Evolutionary conservation across 306 rosid genomes (phyloP).

Genomic region (Vigna angularis): DNA sequence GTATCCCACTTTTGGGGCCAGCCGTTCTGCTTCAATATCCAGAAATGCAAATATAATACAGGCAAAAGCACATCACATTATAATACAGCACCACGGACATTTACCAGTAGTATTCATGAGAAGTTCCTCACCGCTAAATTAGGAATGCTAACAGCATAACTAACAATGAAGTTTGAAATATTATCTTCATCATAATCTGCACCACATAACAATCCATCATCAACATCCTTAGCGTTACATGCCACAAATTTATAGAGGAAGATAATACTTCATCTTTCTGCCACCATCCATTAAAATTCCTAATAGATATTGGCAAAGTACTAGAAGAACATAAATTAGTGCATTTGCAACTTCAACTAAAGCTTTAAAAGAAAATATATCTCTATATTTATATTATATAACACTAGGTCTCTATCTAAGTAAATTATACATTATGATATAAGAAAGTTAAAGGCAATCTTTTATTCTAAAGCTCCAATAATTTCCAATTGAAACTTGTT

Average conservation of each 20-base stretch:
- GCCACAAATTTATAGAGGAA: conserved; percentile 20
- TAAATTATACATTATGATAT: too few species aligned
- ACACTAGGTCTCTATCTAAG: too few species aligned
- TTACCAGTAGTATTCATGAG: conserved; percentile 68
- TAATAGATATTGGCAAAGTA: conserved; percentile 35
- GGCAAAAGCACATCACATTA: conserved; percentile 48
- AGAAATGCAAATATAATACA: not conserved
- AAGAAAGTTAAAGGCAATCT: too few species aligned
- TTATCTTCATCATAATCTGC: conserved; percentile 73
- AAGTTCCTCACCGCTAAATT: conserved; percentile 93
- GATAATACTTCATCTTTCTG: conserved; percentile 25
- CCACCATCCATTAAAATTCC: conserved; percentile 25
- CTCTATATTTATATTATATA: not conserved
- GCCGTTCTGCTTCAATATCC: too few species aligned
- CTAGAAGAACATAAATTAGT: conserved; percentile 20
- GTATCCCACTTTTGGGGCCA: too few species aligned
- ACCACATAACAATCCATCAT: conserved; percentile 45
- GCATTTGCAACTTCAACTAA: conserved; percentile 8
- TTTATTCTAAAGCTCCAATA: not conserved
- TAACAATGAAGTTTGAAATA: conserved; percentile 63
- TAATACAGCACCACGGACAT: conserved; percentile 55
- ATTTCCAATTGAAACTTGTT: conserved; percentile 7
- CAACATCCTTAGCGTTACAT: conserved; percentile 22
- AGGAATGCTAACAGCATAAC: conserved; percentile 73
- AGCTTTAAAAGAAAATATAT: not conserved